Evolutionary conservation across 192 early-diverging fungal genomes (phyloP).

Genomic region (Rhizoclosmatium sp.): DNA sequence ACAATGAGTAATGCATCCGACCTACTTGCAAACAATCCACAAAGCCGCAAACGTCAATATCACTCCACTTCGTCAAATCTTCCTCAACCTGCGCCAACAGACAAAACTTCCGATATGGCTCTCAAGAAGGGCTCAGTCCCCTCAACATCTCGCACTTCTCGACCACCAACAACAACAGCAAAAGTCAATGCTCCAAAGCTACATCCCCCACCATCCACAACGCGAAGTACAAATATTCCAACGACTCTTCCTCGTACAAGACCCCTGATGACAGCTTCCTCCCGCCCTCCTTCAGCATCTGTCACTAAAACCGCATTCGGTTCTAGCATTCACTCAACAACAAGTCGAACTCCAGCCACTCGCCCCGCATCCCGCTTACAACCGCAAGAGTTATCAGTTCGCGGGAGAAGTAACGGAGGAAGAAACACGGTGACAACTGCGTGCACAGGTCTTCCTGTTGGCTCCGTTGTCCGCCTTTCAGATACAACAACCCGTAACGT

Average conservation of each 20-base stretch:
- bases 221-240: slow-evolving; percentile 1
- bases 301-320: background rate
- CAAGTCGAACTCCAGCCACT: background rate
- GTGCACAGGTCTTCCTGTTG: background rate
- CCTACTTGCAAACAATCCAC: background rate
- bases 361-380: background rate
- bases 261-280: background rate
- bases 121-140: background rate
- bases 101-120: background rate
- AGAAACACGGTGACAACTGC: no score
- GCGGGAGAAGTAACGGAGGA: no score
- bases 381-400: background rate
- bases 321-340: background rate
- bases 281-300: background rate
- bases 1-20: slow-evolving; percentile 23
- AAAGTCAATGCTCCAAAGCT: background rate
- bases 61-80: background rate
- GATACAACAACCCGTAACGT: background rate
- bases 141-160: background rate
- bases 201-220: background rate
- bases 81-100: background rate
- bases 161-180: background rate
- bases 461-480: background rate
- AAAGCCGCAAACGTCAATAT: slow-evolving; percentile 25
- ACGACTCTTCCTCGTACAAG: slow-evolving; percentile 9